Percentiles rank a stretch among this genome's conserved stretches.
These are phyloP conservation scores for Aureobasidium zeae DNA, from an alignment of 2,329 filamentous ascomycete genomes.

Conservation along the genomic window DNA sequence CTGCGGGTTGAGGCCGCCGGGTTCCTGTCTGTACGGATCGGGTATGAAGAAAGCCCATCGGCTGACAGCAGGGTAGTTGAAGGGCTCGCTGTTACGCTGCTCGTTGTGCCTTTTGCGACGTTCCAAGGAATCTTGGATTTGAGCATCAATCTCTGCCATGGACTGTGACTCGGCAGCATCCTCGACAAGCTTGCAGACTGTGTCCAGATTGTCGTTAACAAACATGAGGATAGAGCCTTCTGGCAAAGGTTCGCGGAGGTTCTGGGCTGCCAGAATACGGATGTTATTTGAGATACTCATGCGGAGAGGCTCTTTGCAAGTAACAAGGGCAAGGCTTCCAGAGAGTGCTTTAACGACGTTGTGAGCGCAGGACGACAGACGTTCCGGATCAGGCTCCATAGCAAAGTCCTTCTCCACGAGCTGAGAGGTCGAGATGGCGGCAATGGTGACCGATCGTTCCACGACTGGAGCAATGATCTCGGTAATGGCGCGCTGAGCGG, in stretches of 20 bases:
- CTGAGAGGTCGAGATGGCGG: conserved; percentile 90
- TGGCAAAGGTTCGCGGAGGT: conserved; percentile 62
- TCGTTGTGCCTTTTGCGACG: conserved; percentile 65
- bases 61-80: conserved; percentile 69
- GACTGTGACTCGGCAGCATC: conserved; percentile 91
- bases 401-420: conserved; percentile 95
- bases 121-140: conserved; percentile 74
- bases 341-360: conserved; percentile 93
- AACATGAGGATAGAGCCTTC: conserved; percentile 98
- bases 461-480: conserved; percentile 98
- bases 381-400: conserved; percentile 81
- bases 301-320: conserved; percentile 90
- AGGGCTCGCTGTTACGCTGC: conserved; percentile 71
- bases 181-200: conserved; percentile 88
- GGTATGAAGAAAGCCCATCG: conserved; percentile 92
- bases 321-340: conserved; percentile 90
- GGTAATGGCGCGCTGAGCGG: conserved; percentile 80
- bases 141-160: conserved; percentile 86
- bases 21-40: conserved; percentile 80
- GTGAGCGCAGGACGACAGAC: conserved; percentile 74
- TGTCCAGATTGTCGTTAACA: conserved; percentile 92
- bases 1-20: conserved; percentile 74
- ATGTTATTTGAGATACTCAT: conserved; percentile 98
- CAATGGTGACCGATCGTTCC: conserved; percentile 94
- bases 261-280: conserved; percentile 61